Percentiles rank a stretch among this genome's conserved stretches.
Conservation (phyloP, 2,329 filamentous ascomycete species). For the Trichophyton verrucosum region DNA sequence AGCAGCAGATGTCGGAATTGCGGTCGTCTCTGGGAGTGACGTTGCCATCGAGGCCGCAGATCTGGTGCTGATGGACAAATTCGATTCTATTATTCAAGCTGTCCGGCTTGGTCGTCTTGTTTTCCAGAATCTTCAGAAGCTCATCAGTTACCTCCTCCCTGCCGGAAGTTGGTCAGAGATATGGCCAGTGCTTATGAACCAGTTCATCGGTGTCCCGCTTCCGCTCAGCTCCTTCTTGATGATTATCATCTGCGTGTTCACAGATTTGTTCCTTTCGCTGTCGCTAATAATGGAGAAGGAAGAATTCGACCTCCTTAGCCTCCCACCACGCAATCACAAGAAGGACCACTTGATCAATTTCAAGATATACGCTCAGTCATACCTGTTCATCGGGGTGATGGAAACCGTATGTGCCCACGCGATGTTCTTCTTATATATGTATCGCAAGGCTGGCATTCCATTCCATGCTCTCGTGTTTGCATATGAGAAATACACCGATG, state of each 20-base stretch:
- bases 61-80: constrained; percentile 55
- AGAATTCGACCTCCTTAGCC: constrained; percentile 60
- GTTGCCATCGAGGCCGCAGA: constrained; percentile 52
- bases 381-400: constrained; percentile 56
- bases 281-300: constrained; percentile 64
- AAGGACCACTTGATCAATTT: constrained; percentile 62
- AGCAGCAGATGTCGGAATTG: constrained; percentile 48
- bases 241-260: constrained; percentile 47
- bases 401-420: constrained; percentile 49
- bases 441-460: constrained; percentile 45
- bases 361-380: constrained; percentile 59
- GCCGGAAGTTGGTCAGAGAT: constrained; percentile 57
- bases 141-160: constrained; percentile 57
- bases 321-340: constrained; percentile 54
- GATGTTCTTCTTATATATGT: constrained; percentile 55
- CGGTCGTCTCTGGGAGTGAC: constrained; percentile 46
- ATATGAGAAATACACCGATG: constrained; percentile 45
- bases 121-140: constrained; percentile 67
- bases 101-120: constrained; percentile 61
- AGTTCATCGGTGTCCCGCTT: constrained; percentile 60
- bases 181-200: constrained; percentile 61
- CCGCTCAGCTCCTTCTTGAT: constrained; percentile 62
- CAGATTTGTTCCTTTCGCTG: constrained; percentile 60
- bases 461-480: constrained; percentile 57
- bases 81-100: constrained; percentile 58